These are phyloP conservation scores for Ogataea pignaliae DNA, from an alignment of 805 yeast species.

Conservation along the genomic window DNA sequence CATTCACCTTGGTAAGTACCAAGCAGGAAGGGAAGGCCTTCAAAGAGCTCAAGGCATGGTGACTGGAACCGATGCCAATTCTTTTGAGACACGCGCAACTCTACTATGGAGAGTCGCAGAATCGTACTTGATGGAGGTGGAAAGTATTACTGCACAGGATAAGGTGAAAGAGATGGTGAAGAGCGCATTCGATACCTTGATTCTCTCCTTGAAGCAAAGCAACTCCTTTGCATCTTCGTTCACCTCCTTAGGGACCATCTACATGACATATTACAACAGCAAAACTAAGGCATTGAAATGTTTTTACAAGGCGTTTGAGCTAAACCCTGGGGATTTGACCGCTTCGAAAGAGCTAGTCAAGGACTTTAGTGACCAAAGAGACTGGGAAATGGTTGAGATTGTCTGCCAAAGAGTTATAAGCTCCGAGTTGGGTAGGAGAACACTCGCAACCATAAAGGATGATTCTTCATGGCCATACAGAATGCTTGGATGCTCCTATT, in stretches of 20 bases:
- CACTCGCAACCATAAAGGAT: slow-evolving; percentile 31
- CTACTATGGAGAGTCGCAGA: slow-evolving; percentile 73
- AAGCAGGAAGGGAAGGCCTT: slow-evolving; percentile 50
- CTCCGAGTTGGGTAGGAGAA: slow-evolving; percentile 55
- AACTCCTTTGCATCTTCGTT: slow-evolving; percentile 73
- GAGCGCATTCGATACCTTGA: slow-evolving; percentile 52
- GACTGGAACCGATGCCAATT: slow-evolving; percentile 47
- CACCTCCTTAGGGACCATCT: slow-evolving; percentile 76
- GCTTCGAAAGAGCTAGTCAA: slow-evolving; percentile 74
- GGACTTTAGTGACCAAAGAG: slow-evolving; percentile 59
- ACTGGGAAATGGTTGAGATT: slow-evolving; percentile 83
- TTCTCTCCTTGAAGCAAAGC: slow-evolving; percentile 58
- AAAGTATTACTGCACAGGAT: slow-evolving; percentile 14
- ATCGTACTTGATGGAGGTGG: slow-evolving; percentile 42
- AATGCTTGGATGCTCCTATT: slow-evolving; percentile 72
- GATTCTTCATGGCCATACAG: slow-evolving; percentile 80
- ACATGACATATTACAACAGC: slow-evolving; percentile 55
- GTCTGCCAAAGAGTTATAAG: slow-evolving; percentile 63
- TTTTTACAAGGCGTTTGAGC: slow-evolving; percentile 83
- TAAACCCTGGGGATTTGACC: slow-evolving; percentile 67
- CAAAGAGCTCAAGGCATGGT: slow-evolving; percentile 37
- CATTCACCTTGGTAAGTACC: slow-evolving; percentile 46
- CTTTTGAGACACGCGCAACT: slow-evolving; percentile 53
- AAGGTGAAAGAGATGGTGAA: slow-evolving; percentile 29
- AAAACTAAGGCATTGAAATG: slow-evolving; percentile 73